Conservation (phyloP, 257 asterid species). For the Lycium ferocissimum region DNA sequence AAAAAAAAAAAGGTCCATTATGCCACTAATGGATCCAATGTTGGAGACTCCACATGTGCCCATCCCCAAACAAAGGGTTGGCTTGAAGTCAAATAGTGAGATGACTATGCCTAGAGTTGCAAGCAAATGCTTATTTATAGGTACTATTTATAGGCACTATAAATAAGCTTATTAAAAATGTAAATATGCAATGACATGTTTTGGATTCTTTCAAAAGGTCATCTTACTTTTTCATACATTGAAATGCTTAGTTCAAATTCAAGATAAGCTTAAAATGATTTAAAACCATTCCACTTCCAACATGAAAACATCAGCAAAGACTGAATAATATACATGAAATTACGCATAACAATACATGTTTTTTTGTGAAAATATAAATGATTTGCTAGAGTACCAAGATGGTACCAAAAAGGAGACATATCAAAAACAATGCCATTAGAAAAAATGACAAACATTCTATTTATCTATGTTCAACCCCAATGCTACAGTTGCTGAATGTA, state of each 20-base stretch:
- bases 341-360: not conserved
- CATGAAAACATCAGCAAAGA: not conserved
- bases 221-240: not conserved
- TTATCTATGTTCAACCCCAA: slow-evolving; percentile 14
- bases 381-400: not conserved
- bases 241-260: slow-evolving; percentile 8
- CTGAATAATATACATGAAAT: not conserved
- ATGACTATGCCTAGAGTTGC: not conserved
- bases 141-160: not conserved
- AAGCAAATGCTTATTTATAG: not conserved
- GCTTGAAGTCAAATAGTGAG: not conserved
- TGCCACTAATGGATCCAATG: slow-evolving; percentile 15
- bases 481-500: not conserved
- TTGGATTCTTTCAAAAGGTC: slow-evolving; percentile 1
- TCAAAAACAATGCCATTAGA: slow-evolving; percentile 8
- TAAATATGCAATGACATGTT: not conserved
- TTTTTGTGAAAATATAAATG: not conserved
- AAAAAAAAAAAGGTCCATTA: not conserved
- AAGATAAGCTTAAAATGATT: not conserved
- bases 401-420: not conserved
- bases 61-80: not conserved
- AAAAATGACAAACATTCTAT: slow-evolving; percentile 6
- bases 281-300: not conserved
- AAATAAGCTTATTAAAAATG: not conserved
- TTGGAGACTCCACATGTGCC: not conserved